Percentiles rank a stretch among this genome's conserved stretches.
These are phyloP conservation scores for Solanum pennellii DNA, from an alignment of 257 asterid genomes.

Conservation along the genomic window DNA sequence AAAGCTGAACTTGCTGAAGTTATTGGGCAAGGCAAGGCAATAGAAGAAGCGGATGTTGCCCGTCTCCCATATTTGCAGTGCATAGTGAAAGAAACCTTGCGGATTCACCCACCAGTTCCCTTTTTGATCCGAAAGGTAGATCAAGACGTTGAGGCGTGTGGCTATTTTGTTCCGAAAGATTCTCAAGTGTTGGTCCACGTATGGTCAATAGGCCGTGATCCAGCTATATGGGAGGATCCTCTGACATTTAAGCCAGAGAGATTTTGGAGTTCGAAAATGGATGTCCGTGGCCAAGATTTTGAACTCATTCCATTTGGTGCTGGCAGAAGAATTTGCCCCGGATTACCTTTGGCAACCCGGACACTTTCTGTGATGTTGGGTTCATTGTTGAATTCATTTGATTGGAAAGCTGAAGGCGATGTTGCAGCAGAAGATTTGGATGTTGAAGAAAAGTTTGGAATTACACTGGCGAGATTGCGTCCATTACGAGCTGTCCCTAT, in stretches of 20 bases:
- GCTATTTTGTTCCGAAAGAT: slow-evolving; percentile 38
- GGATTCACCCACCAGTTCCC: slow-evolving; percentile 71
- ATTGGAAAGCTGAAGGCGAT: slow-evolving; percentile 48
- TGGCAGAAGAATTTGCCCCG: slow-evolving; percentile 74
- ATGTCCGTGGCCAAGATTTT: slow-evolving; percentile 45
- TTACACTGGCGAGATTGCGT: slow-evolving; percentile 39
- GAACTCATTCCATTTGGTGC: slow-evolving; percentile 73
- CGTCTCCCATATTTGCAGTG: slow-evolving; percentile 46
- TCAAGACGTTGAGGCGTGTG: slow-evolving; percentile 29
- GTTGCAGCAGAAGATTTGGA: slow-evolving; percentile 25
- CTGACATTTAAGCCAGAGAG: slow-evolving; percentile 57
- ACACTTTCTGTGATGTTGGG: slow-evolving; percentile 57
- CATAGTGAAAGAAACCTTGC: slow-evolving; percentile 46
- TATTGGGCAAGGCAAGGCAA: slow-evolving; percentile 33
- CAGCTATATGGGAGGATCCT: slow-evolving; percentile 39
- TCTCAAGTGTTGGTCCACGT: slow-evolving; percentile 42
- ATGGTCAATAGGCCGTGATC: slow-evolving; percentile 69
- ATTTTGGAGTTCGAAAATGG: slow-evolving; percentile 33
- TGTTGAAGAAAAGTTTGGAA: slow-evolving; percentile 64
- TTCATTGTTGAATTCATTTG: slow-evolving; percentile 46
- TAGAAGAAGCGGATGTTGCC: slow-evolving; percentile 37
- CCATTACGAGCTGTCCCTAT: slow-evolving; percentile 45
- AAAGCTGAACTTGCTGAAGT: slow-evolving; percentile 44
- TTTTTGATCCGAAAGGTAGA: slow-evolving; percentile 49
- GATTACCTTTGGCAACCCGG: slow-evolving; percentile 44